phyloP scores from a whole-genome alignment of 164 flowering plant species.

The Akebia trifoliata region DNA sequence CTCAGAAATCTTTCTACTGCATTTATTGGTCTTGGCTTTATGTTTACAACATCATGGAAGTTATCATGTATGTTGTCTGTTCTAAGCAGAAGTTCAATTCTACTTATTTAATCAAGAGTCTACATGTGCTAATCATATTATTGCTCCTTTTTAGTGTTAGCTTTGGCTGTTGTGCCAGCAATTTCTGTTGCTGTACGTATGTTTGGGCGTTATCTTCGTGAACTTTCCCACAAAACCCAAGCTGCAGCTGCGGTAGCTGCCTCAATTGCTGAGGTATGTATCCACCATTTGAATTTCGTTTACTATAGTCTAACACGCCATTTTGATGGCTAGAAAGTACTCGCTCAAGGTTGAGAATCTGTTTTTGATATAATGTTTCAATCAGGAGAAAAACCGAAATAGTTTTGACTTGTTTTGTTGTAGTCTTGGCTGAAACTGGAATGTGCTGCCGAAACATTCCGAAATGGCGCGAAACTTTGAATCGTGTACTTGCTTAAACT shows the following conservation, averaged over 20 bases:
- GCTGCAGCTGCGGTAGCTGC: constrained; percentile 96
- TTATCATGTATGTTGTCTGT: constrained; percentile 59
- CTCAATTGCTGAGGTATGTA: constrained; percentile 89
- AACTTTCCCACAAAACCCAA: constrained; percentile 94
- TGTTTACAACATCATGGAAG: constrained; percentile 96
- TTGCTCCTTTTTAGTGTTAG: constrained; percentile 47
- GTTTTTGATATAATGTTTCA: too few relatives aligned
- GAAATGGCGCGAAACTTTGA: too few relatives aligned
- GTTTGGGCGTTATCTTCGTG: constrained; percentile 91
- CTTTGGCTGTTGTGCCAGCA: constrained; percentile 70
- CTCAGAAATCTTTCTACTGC: constrained; percentile 75
- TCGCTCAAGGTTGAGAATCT: too few relatives aligned
- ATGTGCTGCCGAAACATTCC: too few relatives aligned
- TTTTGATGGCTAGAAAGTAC: neutral
- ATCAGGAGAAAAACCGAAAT: too few relatives aligned
- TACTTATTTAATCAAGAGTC: constrained; percentile 1
- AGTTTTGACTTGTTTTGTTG: too few relatives aligned
- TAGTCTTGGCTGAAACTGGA: too few relatives aligned
- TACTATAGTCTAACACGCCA: neutral
- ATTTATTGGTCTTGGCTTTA: constrained; percentile 80
- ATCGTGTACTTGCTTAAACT: too few relatives aligned
- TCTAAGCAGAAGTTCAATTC: neutral
- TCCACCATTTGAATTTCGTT: neutral
- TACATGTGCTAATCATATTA: constrained; percentile 4
- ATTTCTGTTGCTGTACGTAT: constrained; percentile 73